These are phyloP conservation scores for Dalechampia spathulata DNA, from an alignment of 441 rosid genomes.

Conservation along the genomic window DNA sequence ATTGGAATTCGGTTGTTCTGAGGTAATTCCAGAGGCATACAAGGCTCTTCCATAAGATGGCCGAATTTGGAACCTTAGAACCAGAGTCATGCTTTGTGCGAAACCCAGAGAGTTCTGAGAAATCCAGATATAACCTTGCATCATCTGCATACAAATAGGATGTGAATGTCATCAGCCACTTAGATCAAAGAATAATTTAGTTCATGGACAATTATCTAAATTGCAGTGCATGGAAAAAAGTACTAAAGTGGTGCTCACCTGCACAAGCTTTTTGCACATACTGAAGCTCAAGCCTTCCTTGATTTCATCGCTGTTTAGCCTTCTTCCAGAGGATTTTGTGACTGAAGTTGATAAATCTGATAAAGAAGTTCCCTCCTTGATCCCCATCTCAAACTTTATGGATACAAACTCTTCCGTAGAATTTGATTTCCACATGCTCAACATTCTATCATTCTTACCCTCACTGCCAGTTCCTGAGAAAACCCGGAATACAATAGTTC, in stretches of 20 bases:
- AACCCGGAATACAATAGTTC: constrained; percentile 45
- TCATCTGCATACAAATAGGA: constrained; percentile 34
- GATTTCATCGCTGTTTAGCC: constrained; percentile 34
- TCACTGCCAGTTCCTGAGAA: constrained; percentile 49
- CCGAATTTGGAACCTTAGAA: constrained; percentile 54
- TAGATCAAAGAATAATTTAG: too few species aligned
- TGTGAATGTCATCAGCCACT: too few species aligned
- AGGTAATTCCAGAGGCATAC: constrained; percentile 39
- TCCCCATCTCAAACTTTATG: constrained; percentile 63
- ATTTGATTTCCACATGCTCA: constrained; percentile 62
- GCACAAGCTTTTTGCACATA: constrained; percentile 85
- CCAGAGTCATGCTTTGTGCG: constrained; percentile 59
- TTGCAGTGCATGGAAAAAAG: too few species aligned
- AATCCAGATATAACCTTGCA: constrained; percentile 71
- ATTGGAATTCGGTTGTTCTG: constrained; percentile 44
- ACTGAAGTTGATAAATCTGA: constrained; percentile 34
- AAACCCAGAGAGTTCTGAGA: constrained; percentile 44
- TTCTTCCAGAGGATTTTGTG: constrained; percentile 29
- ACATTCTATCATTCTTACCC: constrained; percentile 54
- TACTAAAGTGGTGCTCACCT: constrained; percentile 39
- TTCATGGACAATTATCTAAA: too few species aligned
- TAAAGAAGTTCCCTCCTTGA: constrained; percentile 28
- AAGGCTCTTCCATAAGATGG: constrained; percentile 30
- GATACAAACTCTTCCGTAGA: constrained; percentile 49
- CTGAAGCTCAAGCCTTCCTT: constrained; percentile 77